These are phyloP conservation scores for Craspedostauros australis DNA, from an alignment of 108 stramenopile genomes.

Conservation along the genomic window DNA sequence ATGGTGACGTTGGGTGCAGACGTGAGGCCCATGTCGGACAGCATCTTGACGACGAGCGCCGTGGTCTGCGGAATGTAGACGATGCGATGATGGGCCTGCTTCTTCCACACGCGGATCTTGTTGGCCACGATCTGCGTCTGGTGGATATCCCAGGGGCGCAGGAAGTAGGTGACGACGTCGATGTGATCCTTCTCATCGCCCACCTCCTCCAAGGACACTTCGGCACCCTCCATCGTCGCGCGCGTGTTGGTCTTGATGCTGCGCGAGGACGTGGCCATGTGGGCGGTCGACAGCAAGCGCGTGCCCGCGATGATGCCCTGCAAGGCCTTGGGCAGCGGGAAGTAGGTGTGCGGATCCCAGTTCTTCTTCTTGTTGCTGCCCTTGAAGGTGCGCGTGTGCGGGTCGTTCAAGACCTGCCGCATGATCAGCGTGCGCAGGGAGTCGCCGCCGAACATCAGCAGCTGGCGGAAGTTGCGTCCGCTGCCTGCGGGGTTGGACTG, in stretches of 20 bases:
- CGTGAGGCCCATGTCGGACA: constrained; percentile 13
- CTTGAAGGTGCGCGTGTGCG: constrained; percentile 24
- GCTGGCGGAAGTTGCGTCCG: constrained; percentile 17
- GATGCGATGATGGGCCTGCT: constrained; percentile 35
- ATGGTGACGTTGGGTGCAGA: constrained; percentile 24
- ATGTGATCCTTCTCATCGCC: constrained; percentile 13
- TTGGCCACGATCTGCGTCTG: constrained; percentile 18
- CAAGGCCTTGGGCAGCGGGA: constrained; percentile 25
- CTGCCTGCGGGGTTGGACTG: constrained; percentile 1
- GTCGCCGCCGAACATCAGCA: constrained; percentile 44
- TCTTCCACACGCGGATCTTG: constrained; percentile 10
- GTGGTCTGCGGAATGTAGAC: constrained; percentile 48
- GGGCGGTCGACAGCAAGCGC: constrained; percentile 11
- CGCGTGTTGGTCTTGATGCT: background rate
- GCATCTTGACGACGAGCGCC: constrained; percentile 22
- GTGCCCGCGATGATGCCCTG: constrained; percentile 31
- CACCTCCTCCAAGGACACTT: constrained; percentile 1
- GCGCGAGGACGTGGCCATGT: background rate
- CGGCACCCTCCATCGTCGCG: background rate
- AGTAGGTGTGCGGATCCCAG: constrained; percentile 27
- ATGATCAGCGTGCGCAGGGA: constrained; percentile 38
- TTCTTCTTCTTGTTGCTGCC: constrained; percentile 21
- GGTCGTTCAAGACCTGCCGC: constrained; percentile 48
- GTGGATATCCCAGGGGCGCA: constrained; percentile 20
- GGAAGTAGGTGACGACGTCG: constrained; percentile 48